Conservation (phyloP, 2,329 filamentous ascomycete genomes). For the Colletotrichum brevisporum region DNA sequence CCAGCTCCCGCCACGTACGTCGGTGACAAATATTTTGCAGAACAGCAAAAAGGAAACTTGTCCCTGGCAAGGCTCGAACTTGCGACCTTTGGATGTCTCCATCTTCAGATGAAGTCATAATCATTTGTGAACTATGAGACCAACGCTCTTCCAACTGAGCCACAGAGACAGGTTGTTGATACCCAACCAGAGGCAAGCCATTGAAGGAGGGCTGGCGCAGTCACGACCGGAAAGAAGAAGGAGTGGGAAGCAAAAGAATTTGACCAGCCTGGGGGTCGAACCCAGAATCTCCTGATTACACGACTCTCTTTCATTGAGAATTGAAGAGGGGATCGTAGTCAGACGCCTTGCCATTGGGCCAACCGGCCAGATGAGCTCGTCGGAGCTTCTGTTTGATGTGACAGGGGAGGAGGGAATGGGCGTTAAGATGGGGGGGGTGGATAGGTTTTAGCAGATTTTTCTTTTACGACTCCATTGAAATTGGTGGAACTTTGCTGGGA, state of each 20-base stretch:
- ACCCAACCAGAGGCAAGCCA: neutral
- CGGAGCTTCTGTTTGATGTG: neutral
- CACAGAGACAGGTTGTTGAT: constrained; percentile 7
- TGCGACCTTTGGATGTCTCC: constrained; percentile 33
- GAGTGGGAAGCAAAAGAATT: neutral
- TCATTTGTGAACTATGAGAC: neutral
- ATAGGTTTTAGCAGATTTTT: neutral
- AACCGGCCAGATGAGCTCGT: constrained; percentile 40
- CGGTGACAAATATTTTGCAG: neutral
- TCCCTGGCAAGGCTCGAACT: constrained; percentile 33
- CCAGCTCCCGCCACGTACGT: neutral
- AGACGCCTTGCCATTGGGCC: constrained; percentile 60
- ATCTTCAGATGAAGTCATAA: constrained; percentile 10
- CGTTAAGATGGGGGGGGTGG: neutral
- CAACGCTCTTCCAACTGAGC: constrained; percentile 21
- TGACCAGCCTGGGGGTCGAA: constrained; percentile 42
- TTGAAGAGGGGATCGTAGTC: constrained; percentile 50
- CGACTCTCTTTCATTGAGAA: neutral
- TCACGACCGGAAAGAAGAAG: neutral
- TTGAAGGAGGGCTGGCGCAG: neutral
- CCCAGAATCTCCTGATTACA: constrained; percentile 41
- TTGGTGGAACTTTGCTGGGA: neutral
- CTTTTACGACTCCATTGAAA: neutral
- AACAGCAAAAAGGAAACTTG: neutral
- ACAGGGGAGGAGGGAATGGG: neutral